Base-by-base conservation (phyloP, 2,329 filamentous ascomycete species). In the Epicoccum sorghinum region DNA sequence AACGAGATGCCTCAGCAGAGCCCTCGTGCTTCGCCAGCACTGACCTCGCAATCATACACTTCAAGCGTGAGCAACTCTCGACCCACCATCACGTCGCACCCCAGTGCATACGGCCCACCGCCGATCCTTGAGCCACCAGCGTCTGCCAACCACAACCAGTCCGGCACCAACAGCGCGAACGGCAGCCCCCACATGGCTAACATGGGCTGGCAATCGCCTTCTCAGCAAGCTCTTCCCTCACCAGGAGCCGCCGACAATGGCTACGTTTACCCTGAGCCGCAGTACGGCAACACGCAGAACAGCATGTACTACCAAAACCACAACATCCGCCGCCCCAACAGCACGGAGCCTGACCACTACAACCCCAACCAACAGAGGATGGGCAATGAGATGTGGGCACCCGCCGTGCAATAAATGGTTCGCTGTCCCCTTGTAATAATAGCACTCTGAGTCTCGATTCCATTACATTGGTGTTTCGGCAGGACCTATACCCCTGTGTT, bases 201-300 rank as follows among this genome's bases (percentile, higher is more conserved):
- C 57, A 83, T 91, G 58, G 89, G 90, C 49, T 97, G 93, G 93
- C 89, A 91, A 62, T 96, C 92, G 4, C 92, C 92, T 4, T 86
- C 87, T 2, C 89, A 93, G 62, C 85, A 86, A 60, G 83, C 84
- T 29, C 86, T 91, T 61, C 86, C 89, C 8, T 88, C 89, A 7
- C 89, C 92, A 39, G 84, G 83, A 39, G 86, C 84, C 44, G 81
- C 81, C 59, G 93, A 91, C 60, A 71, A 65, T 39, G 86, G 90
- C 58, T 96, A 96, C 70, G 86, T 89, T 7, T 96, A 97, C 64
- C 89, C 91, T 0, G 91, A 96, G 64, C 85, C 86, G 4, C 80
- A 79, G 24, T 88, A 88, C 57, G 82, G 83, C 32, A 82, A 84
- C 44, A 82, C 82, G 35, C 80, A 81, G 30, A 82, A 83, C 37